phyloP scores from a whole-genome alignment of 192 early-diverging fungal species.

The Podila horticola region DNA sequence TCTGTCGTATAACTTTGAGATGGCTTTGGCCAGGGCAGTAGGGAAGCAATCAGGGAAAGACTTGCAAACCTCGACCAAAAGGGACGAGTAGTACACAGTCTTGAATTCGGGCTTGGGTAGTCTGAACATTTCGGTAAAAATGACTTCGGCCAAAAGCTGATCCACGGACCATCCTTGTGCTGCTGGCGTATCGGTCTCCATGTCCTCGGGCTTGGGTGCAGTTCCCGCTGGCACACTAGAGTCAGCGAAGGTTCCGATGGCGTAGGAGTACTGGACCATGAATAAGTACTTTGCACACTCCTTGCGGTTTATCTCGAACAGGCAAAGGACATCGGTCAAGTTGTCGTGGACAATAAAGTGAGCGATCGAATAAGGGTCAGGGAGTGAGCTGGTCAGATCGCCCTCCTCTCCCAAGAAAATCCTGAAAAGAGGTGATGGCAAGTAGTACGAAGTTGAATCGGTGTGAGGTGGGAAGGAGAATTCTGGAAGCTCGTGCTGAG shows the following conservation, averaged over 20 bases:
- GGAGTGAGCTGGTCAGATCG: conserved; percentile 27
- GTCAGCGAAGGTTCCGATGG: conserved; percentile 54
- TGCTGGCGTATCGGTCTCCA: conserved; percentile 32
- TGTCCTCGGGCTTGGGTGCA: conserved; percentile 27
- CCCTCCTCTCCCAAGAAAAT: conserved; percentile 49
- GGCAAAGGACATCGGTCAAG: conserved; percentile 79
- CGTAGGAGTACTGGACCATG: conserved; percentile 68
- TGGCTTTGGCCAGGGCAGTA: conserved; percentile 70
- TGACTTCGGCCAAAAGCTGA: conserved; percentile 31
- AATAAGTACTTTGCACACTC: conserved; percentile 85
- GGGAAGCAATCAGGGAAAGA: conserved; percentile 69
- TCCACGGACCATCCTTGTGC: conserved; percentile 32
- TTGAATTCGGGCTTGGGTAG: conserved; percentile 65
- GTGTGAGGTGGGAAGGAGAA: conserved; percentile 52
- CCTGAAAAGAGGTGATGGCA: conserved; percentile 47
- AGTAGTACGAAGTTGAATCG: conserved; percentile 36
- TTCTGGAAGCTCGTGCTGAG: conserved; percentile 60
- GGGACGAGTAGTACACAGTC: conserved; percentile 77
- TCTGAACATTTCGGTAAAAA: conserved; percentile 61
- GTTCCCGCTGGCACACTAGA: conserved; percentile 22
- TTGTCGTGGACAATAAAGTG: conserved; percentile 87
- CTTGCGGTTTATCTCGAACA: conserved; percentile 93
- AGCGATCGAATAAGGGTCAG: conserved; percentile 52
- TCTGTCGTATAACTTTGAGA: conserved; percentile 71
- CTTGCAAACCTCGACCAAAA: conserved; percentile 79